Conservation (phyloP, 345 rosid genomes). For the Cochlearia excelsa region DNA sequence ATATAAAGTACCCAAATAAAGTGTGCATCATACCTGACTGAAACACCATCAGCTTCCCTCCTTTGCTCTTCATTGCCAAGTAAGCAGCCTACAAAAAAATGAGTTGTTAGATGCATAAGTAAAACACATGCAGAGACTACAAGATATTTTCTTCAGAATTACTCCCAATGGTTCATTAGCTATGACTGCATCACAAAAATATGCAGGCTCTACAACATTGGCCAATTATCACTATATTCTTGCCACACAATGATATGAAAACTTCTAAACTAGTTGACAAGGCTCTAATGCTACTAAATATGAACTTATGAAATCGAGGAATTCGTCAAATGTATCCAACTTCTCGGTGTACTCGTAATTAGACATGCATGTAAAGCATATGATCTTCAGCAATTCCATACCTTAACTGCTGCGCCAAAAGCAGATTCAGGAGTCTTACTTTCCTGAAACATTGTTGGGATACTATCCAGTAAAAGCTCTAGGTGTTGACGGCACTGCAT, state of each 20-base stretch:
- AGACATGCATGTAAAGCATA: constrained; percentile 10
- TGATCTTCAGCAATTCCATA: constrained; percentile 35
- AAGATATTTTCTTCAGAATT: background rate
- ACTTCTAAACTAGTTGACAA: constrained; percentile 17
- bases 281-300: constrained; percentile 14
- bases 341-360: constrained; percentile 16
- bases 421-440: constrained; percentile 89
- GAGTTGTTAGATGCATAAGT: constrained; percentile 26
- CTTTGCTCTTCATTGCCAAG: constrained; percentile 90
- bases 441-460: constrained; percentile 89
- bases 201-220: background rate
- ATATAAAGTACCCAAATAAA: background rate
- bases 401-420: constrained; percentile 98
- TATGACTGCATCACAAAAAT: constrained; percentile 12
- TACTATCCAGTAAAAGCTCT: constrained; percentile 88
- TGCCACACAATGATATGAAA: constrained; percentile 11
- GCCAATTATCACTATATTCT: constrained; percentile 1
- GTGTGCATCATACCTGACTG: constrained; percentile 64
- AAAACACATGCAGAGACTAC: constrained; percentile 27
- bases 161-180: background rate
- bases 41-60: constrained; percentile 92
- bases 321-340: constrained; percentile 11
- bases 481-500: constrained; percentile 90
- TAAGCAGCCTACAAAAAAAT: constrained; percentile 65
- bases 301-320: no score